These are phyloP conservation scores for Centella asiatica DNA, from an alignment of 129 eudicot species.

Conservation along the genomic window DNA sequence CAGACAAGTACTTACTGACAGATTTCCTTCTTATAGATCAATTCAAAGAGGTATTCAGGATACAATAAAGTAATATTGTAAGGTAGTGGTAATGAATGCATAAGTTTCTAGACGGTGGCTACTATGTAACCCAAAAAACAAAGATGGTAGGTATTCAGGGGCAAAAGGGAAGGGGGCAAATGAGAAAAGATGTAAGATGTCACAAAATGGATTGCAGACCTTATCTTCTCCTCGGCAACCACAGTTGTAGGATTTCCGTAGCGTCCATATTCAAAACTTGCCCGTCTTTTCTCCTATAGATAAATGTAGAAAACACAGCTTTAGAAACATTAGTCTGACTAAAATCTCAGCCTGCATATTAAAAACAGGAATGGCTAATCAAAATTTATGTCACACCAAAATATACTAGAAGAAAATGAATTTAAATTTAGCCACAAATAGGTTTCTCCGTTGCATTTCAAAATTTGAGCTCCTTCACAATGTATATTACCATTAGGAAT, in stretches of 20 bases:
- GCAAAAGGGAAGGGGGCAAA: no score
- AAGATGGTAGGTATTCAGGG: no score
- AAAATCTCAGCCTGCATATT: neutral
- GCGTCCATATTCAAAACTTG: slow-evolving; percentile 86
- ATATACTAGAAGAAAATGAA: no score
- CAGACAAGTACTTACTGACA: neutral
- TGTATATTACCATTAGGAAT: neutral
- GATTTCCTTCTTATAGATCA: neutral
- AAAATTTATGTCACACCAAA: no score
- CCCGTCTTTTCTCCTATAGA: slow-evolving; percentile 57
- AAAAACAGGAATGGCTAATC: neutral
- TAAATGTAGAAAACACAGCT: neutral
- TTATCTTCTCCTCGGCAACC: slow-evolving; percentile 75
- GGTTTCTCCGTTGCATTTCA: no score
- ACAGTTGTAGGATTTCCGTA: slow-evolving; percentile 82
- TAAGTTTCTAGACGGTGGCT: no score
- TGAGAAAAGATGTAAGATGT: no score
- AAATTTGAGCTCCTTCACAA: neutral
- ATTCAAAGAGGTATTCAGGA: neutral
- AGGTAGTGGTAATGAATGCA: no score
- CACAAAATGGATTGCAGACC: slow-evolving; percentile 21
- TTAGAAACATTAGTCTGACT: neutral
- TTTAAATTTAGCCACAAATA: no score
- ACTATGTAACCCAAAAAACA: no score
- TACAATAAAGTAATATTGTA: no score